A percentile compares a stretch with the other conserved stretches of the same genome.
Conservation (phyloP, 106 monocot genomes). For the Hemerocallis citrina region DNA sequence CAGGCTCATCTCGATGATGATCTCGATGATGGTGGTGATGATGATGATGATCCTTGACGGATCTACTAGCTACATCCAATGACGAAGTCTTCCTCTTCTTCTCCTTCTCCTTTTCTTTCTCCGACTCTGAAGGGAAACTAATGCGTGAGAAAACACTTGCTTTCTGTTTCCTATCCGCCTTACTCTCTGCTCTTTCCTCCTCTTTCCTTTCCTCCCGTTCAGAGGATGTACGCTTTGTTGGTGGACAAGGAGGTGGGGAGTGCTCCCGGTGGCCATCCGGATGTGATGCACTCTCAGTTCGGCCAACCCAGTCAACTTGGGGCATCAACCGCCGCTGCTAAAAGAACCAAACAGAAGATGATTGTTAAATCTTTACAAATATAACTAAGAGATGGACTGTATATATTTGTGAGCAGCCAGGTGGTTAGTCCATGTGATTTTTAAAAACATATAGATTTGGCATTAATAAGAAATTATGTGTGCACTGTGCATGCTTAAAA, state of each 20-base stretch:
- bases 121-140: slow-evolving; percentile 40
- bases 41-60: slow-evolving; percentile 29
- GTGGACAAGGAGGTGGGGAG: slow-evolving; percentile 6
- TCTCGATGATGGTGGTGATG: neutral
- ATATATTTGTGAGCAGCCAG: too few species aligned
- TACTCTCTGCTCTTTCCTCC: neutral
- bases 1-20: neutral
- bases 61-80: neutral
- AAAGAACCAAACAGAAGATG: neutral
- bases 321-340: slow-evolving; percentile 23
- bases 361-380: too few species aligned
- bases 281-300: slow-evolving; percentile 2
- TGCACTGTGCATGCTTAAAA: too few species aligned
- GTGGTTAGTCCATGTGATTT: too few species aligned
- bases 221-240: slow-evolving; percentile 14
- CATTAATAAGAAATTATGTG: too few species aligned
- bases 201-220: slow-evolving; percentile 6
- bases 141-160: slow-evolving; percentile 70
- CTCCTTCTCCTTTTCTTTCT: neutral
- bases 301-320: slow-evolving; percentile 13
- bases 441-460: too few species aligned
- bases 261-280: neutral
- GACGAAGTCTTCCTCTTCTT: slow-evolving; percentile 27
- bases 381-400: too few species aligned
- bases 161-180: slow-evolving; percentile 43